Evolutionary conservation across 371 early-diverging fungal genomes (phyloP).

Genomic region (Quaeritorhiza haematococci): DNA sequence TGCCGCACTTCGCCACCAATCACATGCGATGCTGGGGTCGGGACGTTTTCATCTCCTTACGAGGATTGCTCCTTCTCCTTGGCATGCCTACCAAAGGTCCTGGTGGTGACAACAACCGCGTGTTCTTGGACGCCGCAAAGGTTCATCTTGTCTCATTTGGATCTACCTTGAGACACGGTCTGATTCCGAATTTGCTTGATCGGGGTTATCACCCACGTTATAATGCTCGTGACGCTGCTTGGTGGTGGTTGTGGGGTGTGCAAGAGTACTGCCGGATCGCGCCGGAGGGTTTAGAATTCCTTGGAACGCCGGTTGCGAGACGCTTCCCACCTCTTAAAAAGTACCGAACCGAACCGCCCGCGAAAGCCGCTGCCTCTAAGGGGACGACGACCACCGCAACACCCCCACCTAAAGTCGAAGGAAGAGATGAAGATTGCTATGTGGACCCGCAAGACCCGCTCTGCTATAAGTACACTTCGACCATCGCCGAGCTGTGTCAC

Average conservation of each 20-base stretch:
- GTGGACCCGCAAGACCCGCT: conserved; percentile 55
- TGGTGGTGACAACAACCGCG: too few relatives aligned
- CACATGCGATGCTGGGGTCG: conserved; percentile 98
- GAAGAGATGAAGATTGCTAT: conserved; percentile 54
- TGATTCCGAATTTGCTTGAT: conserved; percentile 93
- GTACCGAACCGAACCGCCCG: conserved; percentile 29
- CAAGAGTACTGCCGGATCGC: conserved; percentile 73
- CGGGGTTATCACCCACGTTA: conserved; percentile 75
- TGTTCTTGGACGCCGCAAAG: conserved; percentile 73
- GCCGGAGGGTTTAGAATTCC: conserved; percentile 72
- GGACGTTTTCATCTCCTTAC: conserved; percentile 88
- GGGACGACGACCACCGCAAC: conserved; percentile 13
- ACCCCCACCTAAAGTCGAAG: too few relatives aligned
- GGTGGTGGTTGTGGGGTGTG: conserved; percentile 91
- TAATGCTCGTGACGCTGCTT: conserved; percentile 93
- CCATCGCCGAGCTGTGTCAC: conserved; percentile 81
- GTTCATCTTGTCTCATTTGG: conserved; percentile 87
- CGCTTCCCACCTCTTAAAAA: conserved; percentile 65
- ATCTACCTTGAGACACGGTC: conserved; percentile 80
- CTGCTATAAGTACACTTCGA: conserved; percentile 55
- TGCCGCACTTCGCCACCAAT: conserved; percentile 90
- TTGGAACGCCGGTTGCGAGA: conserved; percentile 65
- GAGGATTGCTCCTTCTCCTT: conserved; percentile 78
- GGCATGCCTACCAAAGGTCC: too few relatives aligned
- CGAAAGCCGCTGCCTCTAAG: conserved; percentile 7